phyloP scores from a whole-genome alignment of 1,284 basidiomycete species.

The Hortiboletus rubellus region DNA sequence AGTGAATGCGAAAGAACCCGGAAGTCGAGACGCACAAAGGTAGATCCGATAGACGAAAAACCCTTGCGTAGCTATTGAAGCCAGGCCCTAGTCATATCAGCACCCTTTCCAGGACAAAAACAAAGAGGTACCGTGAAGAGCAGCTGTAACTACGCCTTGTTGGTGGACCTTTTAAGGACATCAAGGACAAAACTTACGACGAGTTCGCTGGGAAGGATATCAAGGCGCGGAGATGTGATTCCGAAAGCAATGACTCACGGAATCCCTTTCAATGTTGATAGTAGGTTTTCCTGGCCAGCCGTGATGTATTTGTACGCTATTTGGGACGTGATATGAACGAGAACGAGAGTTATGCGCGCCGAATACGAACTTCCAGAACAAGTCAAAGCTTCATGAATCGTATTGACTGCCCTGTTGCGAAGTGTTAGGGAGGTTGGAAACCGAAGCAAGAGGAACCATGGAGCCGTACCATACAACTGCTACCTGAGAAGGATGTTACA shows the following conservation, averaged over 20 bases:
- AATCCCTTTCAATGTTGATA: background rate
- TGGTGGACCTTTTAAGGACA: background rate
- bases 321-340: background rate
- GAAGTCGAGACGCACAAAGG: background rate
- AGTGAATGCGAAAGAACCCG: background rate
- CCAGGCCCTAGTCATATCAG: slow-evolving; percentile 5
- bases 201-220: slow-evolving; percentile 14
- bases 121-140: slow-evolving; percentile 1
- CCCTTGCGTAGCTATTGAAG: slow-evolving; percentile 1
- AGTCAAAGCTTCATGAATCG: slow-evolving; percentile 6
- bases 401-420: slow-evolving; percentile 4
- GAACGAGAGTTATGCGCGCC: too few species aligned
- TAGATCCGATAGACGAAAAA: slow-evolving; percentile 21
- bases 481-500: background rate
- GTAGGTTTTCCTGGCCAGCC: background rate
- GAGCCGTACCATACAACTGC: slow-evolving; percentile 2
- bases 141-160: slow-evolving; percentile 12
- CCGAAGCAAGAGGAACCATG: background rate
- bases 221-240: background rate
- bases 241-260: slow-evolving; percentile 8
- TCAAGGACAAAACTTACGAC: slow-evolving; percentile 6
- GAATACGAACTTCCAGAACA: slow-evolving; percentile 8
- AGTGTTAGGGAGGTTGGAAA: background rate
- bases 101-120: background rate
- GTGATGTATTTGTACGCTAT: slow-evolving; percentile 19